Evolutionary conservation across 257 asterid genomes (phyloP), one percentile per base, ranked within the genome.

Genomic region (Rauvolfia tetraphylla): DNA sequence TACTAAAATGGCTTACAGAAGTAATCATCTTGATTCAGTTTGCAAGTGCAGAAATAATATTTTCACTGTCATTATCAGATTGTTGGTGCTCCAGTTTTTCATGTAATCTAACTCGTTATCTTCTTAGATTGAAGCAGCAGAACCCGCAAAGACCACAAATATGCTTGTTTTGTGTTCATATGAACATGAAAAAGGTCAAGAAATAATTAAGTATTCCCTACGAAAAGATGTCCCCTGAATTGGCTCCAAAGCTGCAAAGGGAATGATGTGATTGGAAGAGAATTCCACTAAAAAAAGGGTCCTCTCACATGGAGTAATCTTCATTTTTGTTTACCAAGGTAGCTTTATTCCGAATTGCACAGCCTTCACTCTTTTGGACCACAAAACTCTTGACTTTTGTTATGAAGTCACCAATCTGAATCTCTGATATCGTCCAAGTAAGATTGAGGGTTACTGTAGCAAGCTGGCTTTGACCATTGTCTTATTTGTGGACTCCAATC

Each of bases 251-350:
- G 33, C 73, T 65, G 81, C 54, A 81, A 73, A 74, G 57, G 36
- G 73, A 79, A 84, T 81, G 77, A 80, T 78, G 78, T 78, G 71
- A 56, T 15, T 36, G 15, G 41, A 76, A 78, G 59, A 76, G 72
- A 77, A 65, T 56, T 36, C 70, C 68, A 66, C 72, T 29, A 70
- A 39, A 58, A 80, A 74, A 41, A 80, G 76, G 86, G 3, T 41
- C n/a, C 61, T 49, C 80, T 82, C 90, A 86, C 88, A 85, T 82
- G 90, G 89, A 81, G 69, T 66, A 71, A 57, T 68, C 61, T 51
- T 80, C 74, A 69, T 79, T 36, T 46, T 75, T 75, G 73, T 67
- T 49, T 29, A 20, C 62, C 46, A 57, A 44, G 44, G 78, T 18
- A 29, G 79, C 83, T 80, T 79, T 79, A 79, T 79, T 73, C 69